Evolutionary conservation across 768 basidiomycete species (phyloP).

Genomic region (Psilocybe cyanescens): DNA sequence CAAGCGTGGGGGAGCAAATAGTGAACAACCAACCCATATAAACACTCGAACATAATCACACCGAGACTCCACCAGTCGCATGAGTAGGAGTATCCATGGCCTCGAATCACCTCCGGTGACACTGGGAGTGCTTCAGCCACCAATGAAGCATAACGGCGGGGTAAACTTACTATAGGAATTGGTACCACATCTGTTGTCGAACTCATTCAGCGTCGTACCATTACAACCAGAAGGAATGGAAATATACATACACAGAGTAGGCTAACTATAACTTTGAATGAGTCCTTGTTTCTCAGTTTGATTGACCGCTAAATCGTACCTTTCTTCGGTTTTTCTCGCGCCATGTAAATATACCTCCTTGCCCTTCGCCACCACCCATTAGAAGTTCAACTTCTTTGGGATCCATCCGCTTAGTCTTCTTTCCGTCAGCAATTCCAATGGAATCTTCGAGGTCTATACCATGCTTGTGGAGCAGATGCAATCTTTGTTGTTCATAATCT

Average conservation of each 20-base stretch:
- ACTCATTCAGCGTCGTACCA: conserved; percentile 14
- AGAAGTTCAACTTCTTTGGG: conserved; percentile 81
- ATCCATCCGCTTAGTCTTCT: conserved; percentile 78
- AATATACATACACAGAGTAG: conserved; percentile 77
- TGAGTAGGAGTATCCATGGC: conserved; percentile 90
- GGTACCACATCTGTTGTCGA: conserved; percentile 69
- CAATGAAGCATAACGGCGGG: conserved; percentile 21
- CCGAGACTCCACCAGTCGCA: conserved; percentile 99
- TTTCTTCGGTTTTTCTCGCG: conserved; percentile 91
- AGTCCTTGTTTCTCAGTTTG: conserved; percentile 13
- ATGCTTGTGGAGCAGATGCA: conserved; percentile 87
- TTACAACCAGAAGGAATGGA: conserved; percentile 12
- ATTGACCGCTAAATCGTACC: conserved; percentile 47
- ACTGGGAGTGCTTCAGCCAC: conserved; percentile 47
- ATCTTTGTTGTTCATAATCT: conserved; percentile 96
- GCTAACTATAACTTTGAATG: conserved; percentile 59
- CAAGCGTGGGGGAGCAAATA: conserved; percentile 16
- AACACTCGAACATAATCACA: conserved; percentile 94
- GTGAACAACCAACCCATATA: conserved; percentile 73
- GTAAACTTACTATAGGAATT: conserved; percentile 80
- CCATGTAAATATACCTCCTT: conserved; percentile 92
- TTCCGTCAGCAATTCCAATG: conserved; percentile 64
- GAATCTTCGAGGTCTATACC: conserved; percentile 93
- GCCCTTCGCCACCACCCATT: conserved; percentile 83
- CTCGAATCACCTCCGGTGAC: conserved; percentile 90